Base-by-base conservation (phyloP, 495 filamentous ascomycete genomes). In the Acidiella bohemica region DNA sequence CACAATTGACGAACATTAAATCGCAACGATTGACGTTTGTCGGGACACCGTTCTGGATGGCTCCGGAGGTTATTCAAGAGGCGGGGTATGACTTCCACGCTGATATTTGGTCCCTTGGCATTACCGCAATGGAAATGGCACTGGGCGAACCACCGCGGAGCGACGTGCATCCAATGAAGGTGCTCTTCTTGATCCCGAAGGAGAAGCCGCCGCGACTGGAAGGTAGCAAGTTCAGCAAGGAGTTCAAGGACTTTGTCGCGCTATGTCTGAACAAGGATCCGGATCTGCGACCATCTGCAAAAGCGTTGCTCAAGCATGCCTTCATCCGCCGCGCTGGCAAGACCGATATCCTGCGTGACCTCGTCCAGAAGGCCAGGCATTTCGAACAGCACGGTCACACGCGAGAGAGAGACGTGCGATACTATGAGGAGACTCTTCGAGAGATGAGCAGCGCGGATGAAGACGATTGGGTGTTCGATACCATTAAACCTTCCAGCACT, bases 21-120 rank as follows among this genome's bases (percentile, higher is more conserved):
- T 94, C 90, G 6, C 85, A 94, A 64, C 80, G 90, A 18, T 93
- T 94, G 52, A 97, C 90, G 0, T 96, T 97, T 53, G 90, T 97
- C n/a, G 90, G 90, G 6, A 97, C 90, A 3, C 90, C 90, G 0
- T 97, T 93, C 64, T 97, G 90, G 90, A 97, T 97, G 90, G 90
- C 90, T 4, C 90, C 90, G 6, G 90, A 97, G 57, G 90, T 97
- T 13, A 97, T 97, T 50, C 81, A 95, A 60, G 88, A 96, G 64
- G 75, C 81, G 38, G 90, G 90, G 20, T 96, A 97, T 50, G 87
- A 94, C 59, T 93, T 83, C 65, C 93, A 93, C 63, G 90, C 90
- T 16, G 90, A 97, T 57, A 87, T 97, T 31, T 97, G 90, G 90
- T 95, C 87, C 2, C 63, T 97, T 32, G 90, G 90, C 5, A 95